Evolutionary conservation across 805 yeast genomes (phyloP), one percentile per base, ranked within the genome.

Genomic region (Alloascoidea hylecoeti): DNA sequence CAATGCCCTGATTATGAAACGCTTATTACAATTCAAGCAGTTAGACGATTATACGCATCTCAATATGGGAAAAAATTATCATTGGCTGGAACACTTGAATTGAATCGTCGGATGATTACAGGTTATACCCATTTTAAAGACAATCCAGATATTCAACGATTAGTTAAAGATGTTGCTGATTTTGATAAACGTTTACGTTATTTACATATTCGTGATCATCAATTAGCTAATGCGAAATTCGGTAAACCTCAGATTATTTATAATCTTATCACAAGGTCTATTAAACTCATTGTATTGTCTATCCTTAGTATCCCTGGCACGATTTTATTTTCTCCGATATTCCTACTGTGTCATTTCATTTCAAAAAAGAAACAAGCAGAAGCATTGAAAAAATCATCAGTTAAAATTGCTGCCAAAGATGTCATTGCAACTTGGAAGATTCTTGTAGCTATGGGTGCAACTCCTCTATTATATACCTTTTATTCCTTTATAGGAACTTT

Each of bases 371-470:
- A 88, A 57, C 85, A 89, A 23, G 64, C 58, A 41, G 69, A 72
- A 35, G 98, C 97, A 0, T 64, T 92, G 43, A 86, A 86, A 6
- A 77, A 70, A 4, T 86, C 96, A 0, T 70, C 86, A 0, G 98
- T 92, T 16, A 92, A 92, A 55, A 78, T 92, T 42, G 75, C 76
- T 51, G 98, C 95, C 15, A 79, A 76, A 40, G 98, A 92, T 56
- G 96, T 92, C 16, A 72, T 92, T 42, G 97, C 97, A 2, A 88
- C 97, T 1, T 92, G 98, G 98, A 92, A 92, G 57, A 78, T 92
- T 35, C 64, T 92, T 44, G 85, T 89, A 32, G 76, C 88, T 27
- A 70, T 92, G 71, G 94, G 89, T 3, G 60, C 84, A 39, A 92
- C 96, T 0, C 98, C 98, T 2, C 55, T 84, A 33, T 61, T 92